Evolutionary conservation across 2,329 filamentous ascomycete genomes (phyloP), one percentile per base, ranked within the genome.

Genomic region (Zelopaecilomyces penicillatus): DNA sequence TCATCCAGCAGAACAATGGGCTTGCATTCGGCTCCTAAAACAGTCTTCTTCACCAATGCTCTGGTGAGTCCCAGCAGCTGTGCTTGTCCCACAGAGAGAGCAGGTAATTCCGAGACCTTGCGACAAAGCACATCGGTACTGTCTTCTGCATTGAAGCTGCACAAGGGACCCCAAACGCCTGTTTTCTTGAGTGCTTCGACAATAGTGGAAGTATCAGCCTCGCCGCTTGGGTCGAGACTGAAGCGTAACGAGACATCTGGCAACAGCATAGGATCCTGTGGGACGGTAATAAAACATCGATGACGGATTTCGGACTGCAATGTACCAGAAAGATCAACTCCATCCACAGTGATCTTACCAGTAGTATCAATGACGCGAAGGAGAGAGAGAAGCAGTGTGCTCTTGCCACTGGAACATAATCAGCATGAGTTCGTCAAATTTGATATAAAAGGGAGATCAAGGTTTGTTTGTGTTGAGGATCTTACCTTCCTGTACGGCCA

Each of bases 1-100:
- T 64, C 61, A 30, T 64, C 62, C 6, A 65, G 49, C 1, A 65
- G 50, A 2, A 64, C 43, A 6, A 67, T 51, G 0, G 65, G 63
- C 30, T 54, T 62, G 27, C 19, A n/a, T 29, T 27, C 11, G 6
- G 30, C 31, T 7, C 41, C 35, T 7, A 46, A 43, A 29, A 37
- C 44, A 29, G 44, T 32, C 19, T 53, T 54, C 28, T 61, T 52
- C 2, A 62, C 37, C 5, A 65, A 39, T 5, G 60, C 59, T 6
- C 63, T 52, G 5, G 58, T 55, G 3, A 66, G 49, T 4, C 58
- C 57, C 26, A 65, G 51, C 0, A 65, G 54, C 41, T 66, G 62
- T 2, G 51, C 44, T 44, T 65, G 61, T 4, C 63, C 63, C 1
- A 53, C 53, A 1, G 52, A 55, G 2, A 65, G 47, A 0, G 41